Base-by-base conservation (phyloP, 1,284 basidiomycete genomes). In the Apiotrichum gracile region DNA sequence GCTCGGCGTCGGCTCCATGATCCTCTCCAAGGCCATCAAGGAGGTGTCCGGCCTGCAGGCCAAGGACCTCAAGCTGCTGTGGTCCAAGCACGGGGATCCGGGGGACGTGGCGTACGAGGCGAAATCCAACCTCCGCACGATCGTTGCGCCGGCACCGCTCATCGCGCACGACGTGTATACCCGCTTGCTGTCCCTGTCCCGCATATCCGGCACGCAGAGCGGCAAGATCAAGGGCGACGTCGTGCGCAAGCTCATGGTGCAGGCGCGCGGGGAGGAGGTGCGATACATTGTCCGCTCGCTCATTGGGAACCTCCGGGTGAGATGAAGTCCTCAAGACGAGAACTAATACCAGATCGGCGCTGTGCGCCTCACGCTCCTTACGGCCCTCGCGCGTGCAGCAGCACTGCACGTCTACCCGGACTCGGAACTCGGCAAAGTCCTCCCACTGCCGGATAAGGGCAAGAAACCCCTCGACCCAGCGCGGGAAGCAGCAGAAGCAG, bases 51-150 rank as follows among this genome's bases (percentile, higher is more conserved):
- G 91, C 10, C 78, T 88, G 17, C 83, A 84, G 10, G 67, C 84
- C 19, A 75, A 81, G 17, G 82, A 85, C 16, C 77, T 97, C 27
- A 85, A 82, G 64, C 81, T 79, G 47, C 67, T 80, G 2, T 78
- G 76, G 66, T 69, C 75, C 52, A 75, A 76, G 60, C 65, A 64
- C 39, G 87, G 88, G 17, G 87, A 91, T 72, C 81, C 83, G 48
- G 72, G 88, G 0, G 90, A 93, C 65, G 87, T 91, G 10, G 90
- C 90, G 3, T 90, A 84, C 64, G 82, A 84, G 57, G 88, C 89
- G 7, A 91, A 88, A 72, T 83, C 83, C 4, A 89, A 84, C 60
- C 74, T 90, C 25, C 80, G 86, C 45, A 91, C 88, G 0, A 77
- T 91, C 27, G 73, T 88, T 42, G 82, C 86, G 5, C 88, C 88